Evolutionary conservation across 2,329 filamentous ascomycete species (phyloP), one percentile per base, ranked within the genome.

Genomic region (Keithomyces neogunnii): DNA sequence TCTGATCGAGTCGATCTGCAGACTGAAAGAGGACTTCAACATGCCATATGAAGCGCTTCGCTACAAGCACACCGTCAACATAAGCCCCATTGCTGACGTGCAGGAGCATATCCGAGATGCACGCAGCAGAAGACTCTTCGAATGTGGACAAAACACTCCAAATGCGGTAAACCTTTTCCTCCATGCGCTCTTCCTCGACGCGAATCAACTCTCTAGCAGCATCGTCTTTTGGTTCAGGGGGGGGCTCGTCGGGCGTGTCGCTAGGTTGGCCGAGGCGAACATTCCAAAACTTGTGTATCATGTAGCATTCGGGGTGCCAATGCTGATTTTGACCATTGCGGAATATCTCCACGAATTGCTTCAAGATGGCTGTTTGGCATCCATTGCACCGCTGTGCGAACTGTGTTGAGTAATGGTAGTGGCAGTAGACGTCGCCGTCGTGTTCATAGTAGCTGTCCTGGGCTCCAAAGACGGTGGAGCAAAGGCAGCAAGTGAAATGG

Each of bases 201-300:
- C 89, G 85, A 47, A 99, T 89, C 13, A 77, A 74, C 48, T 89
- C 84, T 49, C 90, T 85, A 56, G 85, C 81, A 55, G 85, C 81
- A 45, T 71, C 66, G 50, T 81, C 77, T 49, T 75, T 72, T 9
- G 68, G 64, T 49, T 76, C 61, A 31, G 57, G 32, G n/a, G 69
- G 64, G 26, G 68, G 57, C 32, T 67, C 69, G 51, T 76, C 71
- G 36, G 74, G 63, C 9, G 69, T 65, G 52, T 83, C 76, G 40
- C 78, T 76, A 9, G 80, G 75, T 30, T 83, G 78, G 9, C 84
- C 82, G 38, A 99, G 75, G 48, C 93, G 85, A 53, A 99, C 93
- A 65, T 97, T 99, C 93, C 93, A 99, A 70, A 97, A 99, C 64
- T 99, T 99, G 73, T 99, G 93, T 56, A 99, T 99, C 93, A 99